Conservation (phyloP, 768 basidiomycete genomes). For the Phanerochaete sordida region DNA sequence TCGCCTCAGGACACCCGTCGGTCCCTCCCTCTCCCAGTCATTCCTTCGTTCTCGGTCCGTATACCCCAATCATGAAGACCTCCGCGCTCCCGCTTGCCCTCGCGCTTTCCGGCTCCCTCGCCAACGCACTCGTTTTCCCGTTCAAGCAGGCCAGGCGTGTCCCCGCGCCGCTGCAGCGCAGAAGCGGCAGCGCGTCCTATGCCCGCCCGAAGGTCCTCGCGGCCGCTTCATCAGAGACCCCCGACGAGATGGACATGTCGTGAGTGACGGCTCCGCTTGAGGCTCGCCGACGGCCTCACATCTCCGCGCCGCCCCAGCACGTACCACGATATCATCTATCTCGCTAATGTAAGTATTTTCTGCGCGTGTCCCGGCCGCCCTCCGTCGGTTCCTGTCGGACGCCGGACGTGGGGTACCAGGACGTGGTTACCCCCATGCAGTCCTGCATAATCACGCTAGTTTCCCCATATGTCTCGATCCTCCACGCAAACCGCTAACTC, state of each 20-base stretch:
- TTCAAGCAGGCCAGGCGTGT: conserved; percentile 21
- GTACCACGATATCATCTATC: conserved; percentile 74
- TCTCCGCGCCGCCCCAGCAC: conserved; percentile 39
- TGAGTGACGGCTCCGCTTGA: not conserved
- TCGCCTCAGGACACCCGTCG: conserved; percentile 13
- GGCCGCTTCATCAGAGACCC: conserved; percentile 24
- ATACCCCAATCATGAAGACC: conserved; percentile 8
- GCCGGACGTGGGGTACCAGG: not conserved
- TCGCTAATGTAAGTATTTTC: conserved; percentile 58
- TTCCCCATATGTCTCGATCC: not conserved
- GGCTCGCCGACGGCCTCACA: not conserved
- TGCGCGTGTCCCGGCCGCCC: not conserved
- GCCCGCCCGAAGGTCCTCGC: conserved; percentile 22
- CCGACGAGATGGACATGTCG: conserved; percentile 31
- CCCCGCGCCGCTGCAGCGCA: conserved; percentile 25
- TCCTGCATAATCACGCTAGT: not conserved
- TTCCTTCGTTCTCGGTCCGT: conserved; percentile 20
- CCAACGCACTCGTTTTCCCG: conserved; percentile 44
- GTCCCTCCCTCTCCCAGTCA: conserved; percentile 21
- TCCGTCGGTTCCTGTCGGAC: conserved; percentile 2
- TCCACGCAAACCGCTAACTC: not conserved
- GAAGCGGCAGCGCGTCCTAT: conserved; percentile 30
- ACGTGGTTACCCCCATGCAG: not conserved
- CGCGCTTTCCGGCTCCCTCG: conserved; percentile 32
- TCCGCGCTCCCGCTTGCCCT: conserved; percentile 34